phyloP scores from a whole-genome alignment of 306 rosid species.

The Casuarina equisetifolia region DNA sequence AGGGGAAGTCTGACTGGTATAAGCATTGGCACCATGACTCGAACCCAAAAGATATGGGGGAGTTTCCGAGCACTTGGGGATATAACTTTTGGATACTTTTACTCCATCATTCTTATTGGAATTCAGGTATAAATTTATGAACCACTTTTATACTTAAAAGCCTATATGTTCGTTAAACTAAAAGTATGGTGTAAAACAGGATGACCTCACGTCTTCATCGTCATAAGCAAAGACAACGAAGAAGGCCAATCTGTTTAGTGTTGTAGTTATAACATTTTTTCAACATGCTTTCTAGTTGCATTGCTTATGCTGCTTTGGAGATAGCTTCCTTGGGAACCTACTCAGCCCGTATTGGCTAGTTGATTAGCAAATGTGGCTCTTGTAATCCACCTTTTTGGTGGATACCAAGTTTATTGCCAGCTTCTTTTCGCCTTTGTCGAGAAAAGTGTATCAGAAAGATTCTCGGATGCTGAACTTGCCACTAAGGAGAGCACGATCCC shows the following conservation, averaged over 20 bases:
- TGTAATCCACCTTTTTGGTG: conserved; percentile 75
- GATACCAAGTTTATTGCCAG: conserved; percentile 18
- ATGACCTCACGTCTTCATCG: conserved; percentile 67
- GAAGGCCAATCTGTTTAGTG: conserved; percentile 53
- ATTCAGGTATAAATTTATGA: conserved; percentile 55
- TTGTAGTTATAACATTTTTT: conserved; percentile 53
- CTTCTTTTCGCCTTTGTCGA: conserved; percentile 69
- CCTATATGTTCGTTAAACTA: background rate
- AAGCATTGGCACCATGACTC: conserved; percentile 49
- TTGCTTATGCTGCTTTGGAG: conserved; percentile 79
- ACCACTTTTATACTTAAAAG: background rate
- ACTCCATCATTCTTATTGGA: conserved; percentile 77
- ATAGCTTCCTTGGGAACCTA: conserved; percentile 67
- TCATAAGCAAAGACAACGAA: conserved; percentile 71
- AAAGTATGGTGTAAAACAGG: conserved; percentile 34
- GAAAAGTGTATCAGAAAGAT: conserved; percentile 28
- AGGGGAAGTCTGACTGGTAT: conserved; percentile 63
- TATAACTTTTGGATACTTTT: conserved; percentile 85
- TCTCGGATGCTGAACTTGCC: conserved; percentile 48
- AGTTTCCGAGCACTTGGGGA: conserved; percentile 82
- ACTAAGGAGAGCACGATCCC: conserved; percentile 37
- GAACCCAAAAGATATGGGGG: conserved; percentile 64
- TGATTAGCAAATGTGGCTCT: conserved; percentile 78
- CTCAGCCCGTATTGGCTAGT: conserved; percentile 75
- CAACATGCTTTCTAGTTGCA: conserved; percentile 83